phyloP scores from a whole-genome alignment of 257 asterid genomes.

The Scutellaria minor region DNA sequence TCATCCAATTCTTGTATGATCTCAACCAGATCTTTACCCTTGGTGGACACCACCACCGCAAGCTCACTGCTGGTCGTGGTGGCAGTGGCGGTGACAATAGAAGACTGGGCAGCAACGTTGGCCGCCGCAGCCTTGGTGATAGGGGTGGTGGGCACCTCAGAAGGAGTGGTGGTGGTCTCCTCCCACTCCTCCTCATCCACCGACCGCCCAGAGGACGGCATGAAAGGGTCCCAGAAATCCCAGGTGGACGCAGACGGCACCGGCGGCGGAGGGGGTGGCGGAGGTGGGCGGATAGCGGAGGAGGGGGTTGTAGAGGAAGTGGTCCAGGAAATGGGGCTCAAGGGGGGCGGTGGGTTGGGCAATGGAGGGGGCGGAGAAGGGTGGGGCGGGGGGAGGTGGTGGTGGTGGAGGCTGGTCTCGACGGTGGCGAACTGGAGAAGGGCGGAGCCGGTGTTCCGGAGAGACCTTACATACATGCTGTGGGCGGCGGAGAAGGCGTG shows the following conservation, averaged over 20 bases:
- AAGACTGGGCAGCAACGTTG: constrained; percentile 70
- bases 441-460: constrained; percentile 78
- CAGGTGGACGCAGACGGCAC: constrained; percentile 60
- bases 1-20: constrained; percentile 85
- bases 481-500: constrained; percentile 90
- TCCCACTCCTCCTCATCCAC: constrained; percentile 84
- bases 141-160: constrained; percentile 63
- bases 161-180: constrained; percentile 52
- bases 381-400: constrained; percentile 36
- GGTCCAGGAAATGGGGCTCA: constrained; percentile 73
- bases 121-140: constrained; percentile 49
- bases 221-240: constrained; percentile 98
- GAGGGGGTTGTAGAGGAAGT: constrained; percentile 59
- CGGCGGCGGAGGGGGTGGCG: constrained; percentile 83
- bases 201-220: constrained; percentile 68
- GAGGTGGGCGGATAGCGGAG: constrained; percentile 62
- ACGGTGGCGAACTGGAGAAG: constrained; percentile 86
- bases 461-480: constrained; percentile 75
- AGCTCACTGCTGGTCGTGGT: constrained; percentile 65
- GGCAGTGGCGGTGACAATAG: constrained; percentile 55
- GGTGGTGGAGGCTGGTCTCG: constrained; percentile 73
- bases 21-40: constrained; percentile 78
- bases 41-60: constrained; percentile 83
- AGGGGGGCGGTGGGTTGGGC: constrained; percentile 61
- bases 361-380: constrained; percentile 39